Base-by-base conservation (phyloP, 2,329 filamentous ascomycete species). In the Aureobasidium sp. region DNA sequence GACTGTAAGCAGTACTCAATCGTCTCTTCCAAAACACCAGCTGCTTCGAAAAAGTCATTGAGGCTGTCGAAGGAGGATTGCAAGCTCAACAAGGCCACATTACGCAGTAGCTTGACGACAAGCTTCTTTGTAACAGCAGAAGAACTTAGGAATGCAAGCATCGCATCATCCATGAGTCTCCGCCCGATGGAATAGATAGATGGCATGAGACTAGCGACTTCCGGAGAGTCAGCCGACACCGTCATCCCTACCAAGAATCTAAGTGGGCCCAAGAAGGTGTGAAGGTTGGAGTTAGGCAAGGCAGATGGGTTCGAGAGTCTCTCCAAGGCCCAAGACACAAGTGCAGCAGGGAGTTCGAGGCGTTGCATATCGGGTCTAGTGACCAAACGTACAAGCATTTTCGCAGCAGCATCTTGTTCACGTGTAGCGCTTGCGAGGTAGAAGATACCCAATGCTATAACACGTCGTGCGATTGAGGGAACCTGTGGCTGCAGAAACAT, bases 301-400 rank as follows among this genome's bases (percentile, higher is more conserved):
- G 72, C 71, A 2, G 72, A 70, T 0, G 80, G 79, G n/a, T 50
- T 32, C 0, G 78, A 75, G 3, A 96, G 77, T 32, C 81, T 82
- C 9, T 76, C 77, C 41, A 94, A 75, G 0, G 88, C 84, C 89
- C 90, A 95, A 36, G 82, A 72, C 2, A 91, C 81, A 10, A 96
- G 78, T 2, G 82, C 79, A 50, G 84, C 76, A 37, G 94, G 78
- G 3, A 97, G 77, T 0, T 87, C 86, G 10, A 92, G 76, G 56
- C 83, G 78, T 74, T 93, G 89, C 90, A 97, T 96, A 72, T 99
- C 94, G 51, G 84, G 85, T 17, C 94, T 84, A 72, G 92, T 85
- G n/a, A 87, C 84, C 50, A 97, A 79, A 50, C 92, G 84, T 20
- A 96, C 89, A 8, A 99, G 79, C 27, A 97, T 79, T 2, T 84